Evolutionary conservation across 2,329 filamentous ascomycete genomes (phyloP).

Genomic region (Xylaria sp.): DNA sequence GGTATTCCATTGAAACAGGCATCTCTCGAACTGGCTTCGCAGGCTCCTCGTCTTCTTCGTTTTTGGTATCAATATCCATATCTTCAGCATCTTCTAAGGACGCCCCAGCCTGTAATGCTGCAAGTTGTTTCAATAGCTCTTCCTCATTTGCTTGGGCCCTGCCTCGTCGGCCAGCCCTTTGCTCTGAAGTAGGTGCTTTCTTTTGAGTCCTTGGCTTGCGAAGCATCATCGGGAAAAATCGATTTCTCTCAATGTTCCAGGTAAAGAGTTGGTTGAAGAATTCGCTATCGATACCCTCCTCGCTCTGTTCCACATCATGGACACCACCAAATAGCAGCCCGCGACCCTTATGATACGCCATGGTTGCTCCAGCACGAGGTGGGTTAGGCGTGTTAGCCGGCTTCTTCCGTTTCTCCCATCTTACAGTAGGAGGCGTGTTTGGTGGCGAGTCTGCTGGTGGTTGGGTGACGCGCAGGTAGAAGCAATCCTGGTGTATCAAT

Average conservation of each 20-base stretch:
- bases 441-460: constrained; percentile 74
- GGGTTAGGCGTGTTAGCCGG: constrained; percentile 90
- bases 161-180: constrained; percentile 71
- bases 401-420: constrained; percentile 94
- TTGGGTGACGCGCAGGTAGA: constrained; percentile 84
- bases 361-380: constrained; percentile 86
- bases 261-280: constrained; percentile 94
- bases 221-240: constrained; percentile 87
- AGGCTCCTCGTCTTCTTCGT: constrained; percentile 66
- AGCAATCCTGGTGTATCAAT: constrained; percentile 93
- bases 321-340: constrained; percentile 96
- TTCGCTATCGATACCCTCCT: constrained; percentile 95
- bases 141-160: constrained; percentile 91
- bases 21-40: constrained; percentile 69
- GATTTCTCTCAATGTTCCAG: constrained; percentile 95
- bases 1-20: constrained; percentile 81
- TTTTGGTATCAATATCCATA: constrained; percentile 58
- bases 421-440: constrained; percentile 75
- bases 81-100: constrained; percentile 65
- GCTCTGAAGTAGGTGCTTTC: constrained; percentile 68
- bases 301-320: constrained; percentile 88
- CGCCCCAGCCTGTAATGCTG: constrained; percentile 81
- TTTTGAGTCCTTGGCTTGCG: constrained; percentile 77
- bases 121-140: constrained; percentile 86
- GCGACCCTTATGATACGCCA: constrained; percentile 92